Base-by-base conservation (phyloP, 768 basidiomycete species). In the Hypsizygus marmoreus region DNA sequence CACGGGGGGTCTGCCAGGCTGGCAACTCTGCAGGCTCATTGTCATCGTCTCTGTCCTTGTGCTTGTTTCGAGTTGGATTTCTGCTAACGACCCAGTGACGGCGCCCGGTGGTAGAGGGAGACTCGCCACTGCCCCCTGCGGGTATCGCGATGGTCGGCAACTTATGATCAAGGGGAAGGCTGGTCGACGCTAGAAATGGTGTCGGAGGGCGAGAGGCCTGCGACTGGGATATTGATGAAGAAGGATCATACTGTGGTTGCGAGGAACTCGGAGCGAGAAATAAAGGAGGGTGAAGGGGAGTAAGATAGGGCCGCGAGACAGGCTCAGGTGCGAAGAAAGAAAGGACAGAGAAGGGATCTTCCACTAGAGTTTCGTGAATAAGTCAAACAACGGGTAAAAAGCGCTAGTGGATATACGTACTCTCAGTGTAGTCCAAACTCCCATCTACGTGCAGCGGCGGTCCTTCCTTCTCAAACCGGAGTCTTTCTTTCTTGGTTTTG, bases 401-500 rank as follows among this genome's bases (percentile, higher is more conserved):
- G 16, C 23, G 33, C 35, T 7, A 36, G 40, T 30, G 17, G 3
- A 10, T 12, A 22, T 1, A 68, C 81, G 31, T 57, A 88, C 87
- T 80, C 63, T 88, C 80, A 19, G 74, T 54, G 54, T 88, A 89
- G 63, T 88, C 82, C 24, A 91, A 67, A 62, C 88, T 90, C n/a
- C 88, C 88, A 58, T 91, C 88, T n/a, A 78, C 59, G 5, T 71
- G 70, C 17, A 75, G 73, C 0, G 88, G 89, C 13, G 84, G 86
- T 0, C 88, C 88, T 49, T 83, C 81, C 49, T 79, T 84, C 57
- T 91, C 89, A 34, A 90, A 75, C n/a, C 85, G 74, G 46, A 89
- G 55, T 8, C 88, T 74, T 53, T 91, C 88, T 56, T 86, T 90
- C 71, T 91, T 91, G 1, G 88, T 90, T 44, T 78, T 79, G 58